A percentile compares a stretch with the other conserved stretches of the same genome.
phyloP scores from a whole-genome alignment of 345 rosid genomes.

The Populus alba region DNA sequence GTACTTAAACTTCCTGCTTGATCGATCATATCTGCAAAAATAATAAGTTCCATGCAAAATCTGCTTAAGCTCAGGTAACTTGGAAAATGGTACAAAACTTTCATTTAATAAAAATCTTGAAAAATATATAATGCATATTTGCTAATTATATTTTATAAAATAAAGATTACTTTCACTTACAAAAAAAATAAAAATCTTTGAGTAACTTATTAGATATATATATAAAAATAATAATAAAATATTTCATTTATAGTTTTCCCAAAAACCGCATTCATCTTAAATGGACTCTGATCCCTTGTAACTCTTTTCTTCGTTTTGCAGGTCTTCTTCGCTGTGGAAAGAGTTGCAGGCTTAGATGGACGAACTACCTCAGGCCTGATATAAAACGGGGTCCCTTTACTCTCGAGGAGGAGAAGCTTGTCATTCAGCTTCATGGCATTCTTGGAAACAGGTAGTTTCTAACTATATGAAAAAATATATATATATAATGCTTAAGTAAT shows the following conservation, averaged over 20 bases:
- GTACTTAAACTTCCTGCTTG: background rate
- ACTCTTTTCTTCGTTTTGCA: constrained; percentile 13
- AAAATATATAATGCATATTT: no score
- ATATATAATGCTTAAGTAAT: background rate
- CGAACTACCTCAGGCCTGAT: constrained; percentile 92
- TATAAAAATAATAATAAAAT: no score
- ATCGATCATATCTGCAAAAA: background rate
- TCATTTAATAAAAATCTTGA: no score
- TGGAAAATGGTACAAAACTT: no score
- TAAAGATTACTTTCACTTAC: no score
- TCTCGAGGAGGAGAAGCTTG: constrained; percentile 84
- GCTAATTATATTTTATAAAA: no score
- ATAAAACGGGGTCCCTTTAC: constrained; percentile 92
- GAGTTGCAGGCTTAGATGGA: constrained; percentile 98
- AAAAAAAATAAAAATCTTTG: no score
- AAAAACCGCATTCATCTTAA: no score
- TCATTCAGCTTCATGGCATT: constrained; percentile 88
- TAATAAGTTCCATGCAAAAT: background rate
- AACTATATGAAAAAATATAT: background rate
- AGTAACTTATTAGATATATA: no score
- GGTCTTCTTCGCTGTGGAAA: constrained; percentile 95
- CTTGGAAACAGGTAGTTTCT: constrained; percentile 83
- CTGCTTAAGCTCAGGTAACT: no score
- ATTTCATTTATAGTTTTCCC: no score
- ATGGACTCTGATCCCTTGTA: no score